Evolutionary conservation across 495 filamentous ascomycete genomes (phyloP).

Genomic region (Parathielavia hyrcaniae): DNA sequence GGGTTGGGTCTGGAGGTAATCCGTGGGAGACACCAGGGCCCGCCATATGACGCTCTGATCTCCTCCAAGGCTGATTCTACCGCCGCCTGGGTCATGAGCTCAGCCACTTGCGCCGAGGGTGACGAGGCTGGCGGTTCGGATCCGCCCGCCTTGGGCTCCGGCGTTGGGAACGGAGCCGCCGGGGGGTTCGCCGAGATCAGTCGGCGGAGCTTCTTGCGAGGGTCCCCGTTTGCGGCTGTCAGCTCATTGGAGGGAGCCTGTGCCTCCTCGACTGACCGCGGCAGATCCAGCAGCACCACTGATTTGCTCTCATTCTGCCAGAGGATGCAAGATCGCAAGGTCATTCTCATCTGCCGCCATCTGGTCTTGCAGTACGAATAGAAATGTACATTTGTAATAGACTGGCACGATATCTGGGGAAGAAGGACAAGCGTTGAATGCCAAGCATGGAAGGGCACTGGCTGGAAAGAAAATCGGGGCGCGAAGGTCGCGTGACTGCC

Average conservation of each 20-base stretch:
- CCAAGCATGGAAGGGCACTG: neutral
- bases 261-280: constrained; percentile 43
- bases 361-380: neutral
- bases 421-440: neutral
- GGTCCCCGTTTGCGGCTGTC: constrained; percentile 8
- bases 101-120: constrained; percentile 36
- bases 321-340: constrained; percentile 32
- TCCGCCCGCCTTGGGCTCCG: constrained; percentile 37
- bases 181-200: constrained; percentile 36
- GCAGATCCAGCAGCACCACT: constrained; percentile 40
- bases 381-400: neutral
- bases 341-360: constrained; percentile 9
- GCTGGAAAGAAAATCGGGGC: neutral
- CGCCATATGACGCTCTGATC: constrained; percentile 30
- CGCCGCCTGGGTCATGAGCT: constrained; percentile 42
- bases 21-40: constrained; percentile 44
- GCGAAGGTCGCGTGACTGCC: constrained; percentile 5
- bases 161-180: constrained; percentile 38
- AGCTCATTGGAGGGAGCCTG: constrained; percentile 34
- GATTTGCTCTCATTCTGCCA: constrained; percentile 36
- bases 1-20: constrained; percentile 1
- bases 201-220: constrained; percentile 20
- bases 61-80: constrained; percentile 39
- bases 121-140: constrained; percentile 10
- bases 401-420: constrained; percentile 1